A percentile compares a stretch with the other conserved stretches of the same genome.
phyloP scores from a whole-genome alignment of 2,329 filamentous ascomycete species.

The Ramularia collo-cygni region DNA sequence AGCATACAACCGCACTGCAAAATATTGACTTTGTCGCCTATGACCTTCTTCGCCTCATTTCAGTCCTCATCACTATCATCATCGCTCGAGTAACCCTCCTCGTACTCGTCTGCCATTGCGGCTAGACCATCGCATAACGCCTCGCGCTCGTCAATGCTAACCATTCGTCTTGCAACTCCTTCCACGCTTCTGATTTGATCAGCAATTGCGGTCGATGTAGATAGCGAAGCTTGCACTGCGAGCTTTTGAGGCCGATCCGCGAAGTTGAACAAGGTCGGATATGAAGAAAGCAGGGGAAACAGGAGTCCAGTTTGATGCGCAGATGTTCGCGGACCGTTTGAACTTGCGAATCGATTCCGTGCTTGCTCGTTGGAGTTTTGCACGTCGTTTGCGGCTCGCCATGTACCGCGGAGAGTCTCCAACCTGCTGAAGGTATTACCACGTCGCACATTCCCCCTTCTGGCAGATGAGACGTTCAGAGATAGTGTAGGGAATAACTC shows the following conservation, averaged over 20 bases:
- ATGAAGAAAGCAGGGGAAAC: constrained; percentile 78
- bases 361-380: constrained; percentile 26
- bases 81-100: constrained; percentile 72
- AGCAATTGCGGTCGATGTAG: constrained; percentile 68
- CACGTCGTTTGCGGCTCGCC: constrained; percentile 28
- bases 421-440: constrained; percentile 36
- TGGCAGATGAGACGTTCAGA: constrained; percentile 11
- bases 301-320: constrained; percentile 45
- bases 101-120: constrained; percentile 79
- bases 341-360: constrained; percentile 25
- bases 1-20: neutral
- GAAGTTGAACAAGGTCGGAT: constrained; percentile 64
- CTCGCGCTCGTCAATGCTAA: constrained; percentile 75
- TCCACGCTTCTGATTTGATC: constrained; percentile 56
- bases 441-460: constrained; percentile 10
- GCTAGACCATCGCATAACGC: constrained; percentile 71
- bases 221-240: constrained; percentile 50
- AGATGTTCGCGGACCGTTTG: constrained; percentile 23
- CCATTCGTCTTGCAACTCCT: constrained; percentile 48
- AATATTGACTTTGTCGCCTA: neutral
- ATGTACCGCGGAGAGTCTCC: constrained; percentile 34
- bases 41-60: neutral
- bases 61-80: constrained; percentile 54
- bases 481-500: constrained; percentile 21
- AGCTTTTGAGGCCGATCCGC: constrained; percentile 34